Conservation (phyloP, 129 eudicot genomes). For the Helichrysum umbraculigerum region DNA sequence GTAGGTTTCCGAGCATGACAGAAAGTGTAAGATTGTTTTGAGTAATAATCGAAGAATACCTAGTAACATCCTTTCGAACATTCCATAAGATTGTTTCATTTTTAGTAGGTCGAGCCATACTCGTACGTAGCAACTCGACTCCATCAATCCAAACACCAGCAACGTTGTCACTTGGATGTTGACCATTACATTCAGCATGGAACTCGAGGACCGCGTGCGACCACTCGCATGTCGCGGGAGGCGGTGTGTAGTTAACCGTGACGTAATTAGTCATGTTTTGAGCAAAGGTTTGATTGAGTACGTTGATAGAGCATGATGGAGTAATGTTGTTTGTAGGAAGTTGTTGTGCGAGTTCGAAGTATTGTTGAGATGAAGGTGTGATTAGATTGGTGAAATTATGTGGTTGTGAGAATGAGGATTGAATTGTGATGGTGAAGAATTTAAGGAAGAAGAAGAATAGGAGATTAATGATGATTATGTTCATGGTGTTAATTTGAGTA, state of each 20-base stretch:
- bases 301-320: conserved; percentile 42
- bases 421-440: conserved; percentile 27
- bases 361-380: conserved; percentile 52
- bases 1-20: conserved; percentile 68
- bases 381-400: conserved; percentile 28
- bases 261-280: conserved; percentile 32
- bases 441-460: conserved; percentile 11
- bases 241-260: conserved; percentile 50
- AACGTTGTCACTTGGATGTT: conserved; percentile 48
- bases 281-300: conserved; percentile 47
- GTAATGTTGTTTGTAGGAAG: conserved; percentile 43
- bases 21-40: conserved; percentile 39
- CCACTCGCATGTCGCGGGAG: conserved; percentile 43
- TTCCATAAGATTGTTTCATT: conserved; percentile 54
- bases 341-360: conserved; percentile 47
- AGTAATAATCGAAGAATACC: conserved; percentile 46
- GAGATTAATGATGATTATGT: neutral
- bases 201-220: conserved; percentile 48
- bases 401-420: conserved; percentile 9
- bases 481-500: neutral
- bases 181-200: conserved; percentile 43
- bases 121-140: conserved; percentile 66
- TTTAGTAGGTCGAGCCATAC: conserved; percentile 61
- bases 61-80: conserved; percentile 61
- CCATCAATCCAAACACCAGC: conserved; percentile 71